phyloP scores from a whole-genome alignment of 306 rosid species.

The Corylus americana region DNA sequence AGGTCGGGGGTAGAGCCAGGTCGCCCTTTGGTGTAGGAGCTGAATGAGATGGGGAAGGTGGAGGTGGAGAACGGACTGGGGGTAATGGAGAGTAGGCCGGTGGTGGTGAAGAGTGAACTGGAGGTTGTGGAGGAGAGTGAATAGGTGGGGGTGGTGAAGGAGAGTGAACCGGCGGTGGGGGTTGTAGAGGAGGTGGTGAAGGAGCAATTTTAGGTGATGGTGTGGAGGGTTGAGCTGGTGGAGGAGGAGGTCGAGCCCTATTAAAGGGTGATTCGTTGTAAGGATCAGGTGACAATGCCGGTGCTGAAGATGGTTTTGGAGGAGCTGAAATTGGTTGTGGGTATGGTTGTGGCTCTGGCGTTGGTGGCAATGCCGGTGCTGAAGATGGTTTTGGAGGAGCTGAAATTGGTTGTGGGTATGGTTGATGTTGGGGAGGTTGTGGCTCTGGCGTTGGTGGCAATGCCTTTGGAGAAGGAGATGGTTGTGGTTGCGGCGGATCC shows the following conservation, averaged over 20 bases:
- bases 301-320: slow-evolving; percentile 1
- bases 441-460: not conserved
- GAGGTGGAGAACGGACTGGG: not conserved
- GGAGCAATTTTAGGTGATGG: too few species aligned
- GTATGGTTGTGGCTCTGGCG: not conserved
- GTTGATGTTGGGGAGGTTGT: not conserved
- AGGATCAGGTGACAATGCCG: not conserved
- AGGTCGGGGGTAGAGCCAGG: slow-evolving; percentile 18
- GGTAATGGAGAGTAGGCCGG: not conserved
- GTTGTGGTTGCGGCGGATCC: not conserved
- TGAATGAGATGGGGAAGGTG: not conserved
- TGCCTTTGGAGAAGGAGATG: not conserved
- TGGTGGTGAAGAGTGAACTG: not conserved
- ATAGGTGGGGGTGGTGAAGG: too few species aligned
- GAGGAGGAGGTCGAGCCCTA: not conserved
- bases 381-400: slow-evolving; percentile 3
- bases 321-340: not conserved
- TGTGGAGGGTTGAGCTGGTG: not conserved
- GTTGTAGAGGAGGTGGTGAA: too few species aligned
- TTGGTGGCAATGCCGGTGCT: not conserved
- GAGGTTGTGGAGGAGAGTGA: too few species aligned
- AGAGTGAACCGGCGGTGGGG: not conserved
- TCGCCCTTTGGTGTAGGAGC: not conserved
- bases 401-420: not conserved
- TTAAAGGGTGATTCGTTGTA: not conserved